Conservation (phyloP, 2,329 filamentous ascomycete species). For the Arthrobotrys megalospora region DNA sequence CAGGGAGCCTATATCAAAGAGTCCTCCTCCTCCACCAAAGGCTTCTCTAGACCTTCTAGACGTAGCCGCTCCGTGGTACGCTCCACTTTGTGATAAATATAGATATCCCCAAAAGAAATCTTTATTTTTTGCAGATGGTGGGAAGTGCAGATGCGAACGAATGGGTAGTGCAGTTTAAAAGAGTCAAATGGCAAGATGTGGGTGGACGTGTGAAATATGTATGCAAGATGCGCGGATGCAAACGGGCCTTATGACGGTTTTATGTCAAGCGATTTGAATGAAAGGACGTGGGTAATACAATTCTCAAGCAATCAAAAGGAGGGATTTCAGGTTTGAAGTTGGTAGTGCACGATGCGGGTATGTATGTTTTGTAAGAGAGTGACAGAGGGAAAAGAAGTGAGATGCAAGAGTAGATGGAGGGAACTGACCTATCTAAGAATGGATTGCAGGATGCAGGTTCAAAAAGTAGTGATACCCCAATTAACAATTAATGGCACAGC, state of each 20-base stretch:
- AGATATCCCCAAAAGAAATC: constrained; percentile 31
- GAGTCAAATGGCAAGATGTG: constrained; percentile 34
- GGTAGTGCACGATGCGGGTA: constrained; percentile 29
- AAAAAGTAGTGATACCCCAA: constrained; percentile 41
- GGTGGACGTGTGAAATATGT: constrained; percentile 35
- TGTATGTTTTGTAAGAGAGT: constrained; percentile 42
- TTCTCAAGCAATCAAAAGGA: constrained; percentile 37
- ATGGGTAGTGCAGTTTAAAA: constrained; percentile 22
- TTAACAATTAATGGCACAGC: constrained; percentile 49
- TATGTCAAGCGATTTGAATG: constrained; percentile 54
- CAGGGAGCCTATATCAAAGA: constrained; percentile 45
- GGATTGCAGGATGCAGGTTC: constrained; percentile 50
- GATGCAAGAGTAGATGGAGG: constrained; percentile 34
- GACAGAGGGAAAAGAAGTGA: constrained; percentile 35
- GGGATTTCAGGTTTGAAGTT: constrained; percentile 33
- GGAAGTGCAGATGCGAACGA: constrained; percentile 37
- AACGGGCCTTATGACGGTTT: constrained; percentile 42
- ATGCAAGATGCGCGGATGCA: constrained; percentile 25
- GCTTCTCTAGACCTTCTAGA: constrained; percentile 53
- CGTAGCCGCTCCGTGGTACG: constrained; percentile 51
- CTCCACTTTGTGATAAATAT: constrained; percentile 58
- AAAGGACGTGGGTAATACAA: constrained; percentile 38
- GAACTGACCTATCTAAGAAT: constrained; percentile 59
- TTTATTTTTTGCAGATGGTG: constrained; percentile 19
- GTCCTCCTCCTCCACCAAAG: constrained; percentile 51